Percentiles rank a stretch among this genome's conserved stretches.
Evolutionary conservation across 768 basidiomycete species (phyloP).

Genomic region (Lactifluus volemus): DNA sequence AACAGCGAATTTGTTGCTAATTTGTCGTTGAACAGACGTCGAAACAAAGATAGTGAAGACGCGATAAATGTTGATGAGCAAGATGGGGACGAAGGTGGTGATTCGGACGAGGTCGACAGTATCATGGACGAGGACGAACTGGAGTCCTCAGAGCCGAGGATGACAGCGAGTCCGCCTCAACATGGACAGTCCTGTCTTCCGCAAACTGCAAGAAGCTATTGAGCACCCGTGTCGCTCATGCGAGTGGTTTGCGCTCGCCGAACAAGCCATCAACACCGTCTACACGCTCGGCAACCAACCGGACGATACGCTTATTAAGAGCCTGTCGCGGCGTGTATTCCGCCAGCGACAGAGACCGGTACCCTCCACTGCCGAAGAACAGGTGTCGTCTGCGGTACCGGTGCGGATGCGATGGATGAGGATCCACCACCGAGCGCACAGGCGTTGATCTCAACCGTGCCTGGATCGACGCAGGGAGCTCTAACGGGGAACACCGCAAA

Average conservation of each 20-base stretch:
- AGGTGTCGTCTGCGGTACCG: constrained; percentile 20
- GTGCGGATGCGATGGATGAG: constrained; percentile 48
- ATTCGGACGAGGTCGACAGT: constrained; percentile 31
- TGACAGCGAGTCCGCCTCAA: constrained; percentile 50
- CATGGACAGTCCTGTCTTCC: constrained; percentile 84
- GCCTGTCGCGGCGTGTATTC: constrained; percentile 71
- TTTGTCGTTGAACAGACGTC: background rate
- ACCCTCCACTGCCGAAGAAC: constrained; percentile 23
- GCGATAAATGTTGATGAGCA: constrained; percentile 52
- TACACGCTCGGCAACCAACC: constrained; percentile 93
- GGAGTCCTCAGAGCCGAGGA: constrained; percentile 23
- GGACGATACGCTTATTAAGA: constrained; percentile 75
- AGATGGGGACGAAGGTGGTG: constrained; percentile 29
- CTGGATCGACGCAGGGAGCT: constrained; percentile 9
- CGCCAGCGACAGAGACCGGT: constrained; percentile 5
- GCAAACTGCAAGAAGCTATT: constrained; percentile 71
- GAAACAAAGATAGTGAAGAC: constrained; percentile 27
- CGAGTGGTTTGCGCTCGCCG: constrained; percentile 96
- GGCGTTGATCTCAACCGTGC: constrained; percentile 8
- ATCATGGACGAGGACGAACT: constrained; percentile 31
- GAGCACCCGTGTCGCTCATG: constrained; percentile 72
- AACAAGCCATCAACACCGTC: constrained; percentile 94
- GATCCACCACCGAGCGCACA: constrained; percentile 32
- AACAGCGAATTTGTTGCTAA: background rate
- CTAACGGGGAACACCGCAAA: background rate